These are phyloP conservation scores for Epichloe aotearoae DNA, from an alignment of 2,329 filamentous ascomycete genomes.

Conservation along the genomic window DNA sequence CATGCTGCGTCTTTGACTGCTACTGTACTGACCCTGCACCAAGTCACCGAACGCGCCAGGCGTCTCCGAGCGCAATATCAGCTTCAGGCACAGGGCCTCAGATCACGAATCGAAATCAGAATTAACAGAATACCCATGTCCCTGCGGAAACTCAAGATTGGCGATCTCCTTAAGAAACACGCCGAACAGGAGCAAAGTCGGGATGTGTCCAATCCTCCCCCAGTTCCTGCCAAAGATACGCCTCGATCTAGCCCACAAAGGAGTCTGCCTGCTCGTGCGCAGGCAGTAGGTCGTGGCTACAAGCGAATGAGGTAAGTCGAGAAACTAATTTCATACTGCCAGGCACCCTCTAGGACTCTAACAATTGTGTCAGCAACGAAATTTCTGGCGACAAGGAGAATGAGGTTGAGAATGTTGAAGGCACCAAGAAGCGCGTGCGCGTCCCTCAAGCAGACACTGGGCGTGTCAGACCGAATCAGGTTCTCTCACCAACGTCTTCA, in stretches of 20 bases:
- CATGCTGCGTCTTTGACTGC: not conserved
- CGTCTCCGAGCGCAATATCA: constrained; percentile 82
- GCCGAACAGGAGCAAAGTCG: constrained; percentile 31
- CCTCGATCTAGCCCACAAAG: constrained; percentile 24
- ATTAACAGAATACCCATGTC: constrained; percentile 80
- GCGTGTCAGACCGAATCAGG: constrained; percentile 34
- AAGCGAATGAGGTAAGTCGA: constrained; percentile 39
- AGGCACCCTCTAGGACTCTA: not conserved
- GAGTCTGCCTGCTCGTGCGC: constrained; percentile 12
- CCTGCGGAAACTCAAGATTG: constrained; percentile 68
- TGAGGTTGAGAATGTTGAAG: constrained; percentile 41
- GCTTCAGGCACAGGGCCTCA: constrained; percentile 72
- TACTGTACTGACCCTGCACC: constrained; percentile 2
- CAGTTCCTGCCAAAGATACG: constrained; percentile 38
- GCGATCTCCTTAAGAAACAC: constrained; percentile 52
- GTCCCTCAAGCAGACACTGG: constrained; percentile 27
- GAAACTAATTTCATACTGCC: not conserved
- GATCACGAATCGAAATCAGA: constrained; percentile 79
- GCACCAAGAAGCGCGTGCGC: constrained; percentile 55
- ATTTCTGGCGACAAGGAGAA: constrained; percentile 69
- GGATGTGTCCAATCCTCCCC: constrained; percentile 27
- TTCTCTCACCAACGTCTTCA: constrained; percentile 71
- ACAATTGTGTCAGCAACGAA: constrained; percentile 38
- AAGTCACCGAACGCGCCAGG: constrained; percentile 77
- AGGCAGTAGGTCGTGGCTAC: constrained; percentile 17